Base-by-base conservation (phyloP, 192 early-diverging fungal species). In the Pilobolus umbonatus region DNA sequence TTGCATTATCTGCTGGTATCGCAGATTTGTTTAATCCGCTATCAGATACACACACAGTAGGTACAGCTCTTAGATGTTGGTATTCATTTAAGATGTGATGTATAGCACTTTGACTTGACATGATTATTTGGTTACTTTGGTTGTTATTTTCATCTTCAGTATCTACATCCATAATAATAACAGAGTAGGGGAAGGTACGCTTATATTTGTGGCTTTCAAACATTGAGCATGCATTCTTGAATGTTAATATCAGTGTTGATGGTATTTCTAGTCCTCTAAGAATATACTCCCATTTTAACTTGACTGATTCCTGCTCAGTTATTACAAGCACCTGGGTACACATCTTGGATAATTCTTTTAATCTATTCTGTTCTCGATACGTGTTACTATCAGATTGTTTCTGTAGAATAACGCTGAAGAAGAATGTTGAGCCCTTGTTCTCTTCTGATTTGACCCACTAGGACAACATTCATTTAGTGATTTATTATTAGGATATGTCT, bases 391-490 rank as follows among this genome's bases (percentile, higher is more conserved):
- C 35, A 5, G 36, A 38, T 35, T 53, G 39, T 24, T 42, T 51
- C 19, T 52, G 29, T 22, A 62, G 10, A 17, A 34, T 62, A 29
- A 54, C 61, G 6, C 39, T 24, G 45, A 93, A 90, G 55, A 71
- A 85, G 74, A 93, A 93, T 43, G 75, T 79, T 0, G 88, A 89
- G 28, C 90, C 88, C 34, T 76, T 64, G 19, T 84, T 85, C 44
- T 79, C 79, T 39, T 79, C 75, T 60, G 82, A 84, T 45, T 67
- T 59, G 0, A 61, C 65, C 45, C 59, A 49, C 50, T 62, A 22
- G 7, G 43, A 17, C 17, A 44, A 48, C 24, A 39, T 25, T 12
- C 6, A 49, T 11, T 9, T 5, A 25, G 3, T n/a, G 14, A 7
- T 14, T 7, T n/a, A 4, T 15, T 28, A 5, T 49, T 14, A 61